Conservation (phyloP, 1,284 basidiomycete genomes). For the Hortiboletus rubellus region DNA sequence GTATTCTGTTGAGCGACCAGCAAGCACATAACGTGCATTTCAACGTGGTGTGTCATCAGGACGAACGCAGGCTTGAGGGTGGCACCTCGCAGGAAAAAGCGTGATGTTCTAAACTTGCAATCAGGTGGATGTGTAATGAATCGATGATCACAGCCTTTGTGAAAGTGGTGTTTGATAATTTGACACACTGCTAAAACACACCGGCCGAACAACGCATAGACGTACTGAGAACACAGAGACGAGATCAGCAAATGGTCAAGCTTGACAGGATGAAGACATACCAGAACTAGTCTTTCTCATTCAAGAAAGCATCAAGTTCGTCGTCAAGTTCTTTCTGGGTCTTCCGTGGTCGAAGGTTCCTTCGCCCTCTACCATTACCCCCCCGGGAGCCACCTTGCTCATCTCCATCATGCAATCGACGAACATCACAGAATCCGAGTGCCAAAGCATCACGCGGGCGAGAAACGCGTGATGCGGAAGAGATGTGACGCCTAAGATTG, state of each 20-base stretch:
- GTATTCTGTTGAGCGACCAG: background rate
- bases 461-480: slow-evolving; percentile 42
- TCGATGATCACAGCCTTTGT: background rate
- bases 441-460: slow-evolving; percentile 2
- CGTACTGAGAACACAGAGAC: background rate
- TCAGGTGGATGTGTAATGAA: background rate
- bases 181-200: slow-evolving; percentile 5
- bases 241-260: slow-evolving; percentile 8
- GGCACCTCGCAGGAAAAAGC: background rate
- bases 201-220: background rate
- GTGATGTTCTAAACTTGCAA: background rate
- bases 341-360: slow-evolving; percentile 46
- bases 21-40: background rate
- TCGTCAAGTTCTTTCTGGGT: slow-evolving; percentile 74
- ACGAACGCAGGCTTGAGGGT: background rate
- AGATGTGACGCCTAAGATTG: slow-evolving; percentile 47
- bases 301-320: slow-evolving; percentile 73
- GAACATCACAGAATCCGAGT: slow-evolving; percentile 18
- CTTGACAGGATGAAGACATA: slow-evolving; percentile 7
- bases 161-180: slow-evolving; percentile 17
- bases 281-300: slow-evolving; percentile 38
- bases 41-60: background rate
- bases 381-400: slow-evolving; percentile 24
- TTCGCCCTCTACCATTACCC: slow-evolving; percentile 30
- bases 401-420: slow-evolving; percentile 21